phyloP scores from a whole-genome alignment of 2,329 filamentous ascomycete genomes.

The Colletotrichum echinochloae region DNA sequence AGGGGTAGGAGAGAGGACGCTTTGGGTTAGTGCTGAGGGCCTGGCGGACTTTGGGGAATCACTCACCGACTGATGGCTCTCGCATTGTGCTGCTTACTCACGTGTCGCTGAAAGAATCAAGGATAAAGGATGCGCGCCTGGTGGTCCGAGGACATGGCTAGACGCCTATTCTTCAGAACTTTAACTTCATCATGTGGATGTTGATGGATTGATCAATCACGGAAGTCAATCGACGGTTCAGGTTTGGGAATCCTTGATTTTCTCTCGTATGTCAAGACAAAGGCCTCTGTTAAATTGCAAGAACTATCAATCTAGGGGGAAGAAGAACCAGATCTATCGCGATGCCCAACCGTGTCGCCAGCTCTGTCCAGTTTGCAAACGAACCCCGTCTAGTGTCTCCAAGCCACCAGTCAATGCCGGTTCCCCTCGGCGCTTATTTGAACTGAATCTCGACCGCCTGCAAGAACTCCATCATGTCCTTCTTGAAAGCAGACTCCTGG shows the following conservation, averaged over 20 bases:
- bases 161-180: not conserved
- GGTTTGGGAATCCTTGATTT: not conserved
- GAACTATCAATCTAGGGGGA: too few species aligned
- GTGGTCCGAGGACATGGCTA: not conserved
- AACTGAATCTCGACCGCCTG: not conserved
- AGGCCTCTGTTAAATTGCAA: not conserved
- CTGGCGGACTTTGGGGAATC: not conserved
- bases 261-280: not conserved
- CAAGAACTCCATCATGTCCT: constrained; percentile 4
- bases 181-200: not conserved
- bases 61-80: too few species aligned
- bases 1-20: not conserved
- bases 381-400: not conserved
- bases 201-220: not conserved
- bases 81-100: not conserved
- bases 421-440: not conserved
- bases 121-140: not conserved
- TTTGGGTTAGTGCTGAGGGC: not conserved
- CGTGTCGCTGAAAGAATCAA: too few species aligned
- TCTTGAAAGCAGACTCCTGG: not conserved
- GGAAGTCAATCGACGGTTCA: too few species aligned
- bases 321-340: not conserved
- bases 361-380: not conserved
- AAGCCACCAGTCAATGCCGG: too few species aligned
- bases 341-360: not conserved